Percentiles rank a stretch among this genome's conserved stretches.
phyloP scores from a whole-genome alignment of 2,329 filamentous ascomycete genomes.

The Phyllosticta capitalensis region DNA sequence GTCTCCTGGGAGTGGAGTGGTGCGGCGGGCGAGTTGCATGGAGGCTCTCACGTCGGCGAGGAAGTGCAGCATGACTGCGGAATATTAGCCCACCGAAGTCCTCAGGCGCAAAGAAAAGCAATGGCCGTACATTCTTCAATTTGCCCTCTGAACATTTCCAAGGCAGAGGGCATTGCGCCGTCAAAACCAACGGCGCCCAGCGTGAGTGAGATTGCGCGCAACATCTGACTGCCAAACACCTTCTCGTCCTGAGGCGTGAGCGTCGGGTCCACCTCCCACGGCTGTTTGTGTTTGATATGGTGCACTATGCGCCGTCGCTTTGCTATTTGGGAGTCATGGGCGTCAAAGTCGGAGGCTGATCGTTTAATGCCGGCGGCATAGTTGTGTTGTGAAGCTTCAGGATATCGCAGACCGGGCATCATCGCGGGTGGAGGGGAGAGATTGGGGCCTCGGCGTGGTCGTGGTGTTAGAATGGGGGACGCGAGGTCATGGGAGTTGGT shows the following conservation, averaged over 20 bases:
- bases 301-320: conserved; percentile 29
- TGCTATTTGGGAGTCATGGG: conserved; percentile 13
- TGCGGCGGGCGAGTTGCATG: conserved; percentile 49
- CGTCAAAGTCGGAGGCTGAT: conserved; percentile 9
- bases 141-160: conserved; percentile 46
- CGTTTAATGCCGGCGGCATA: conserved; percentile 26
- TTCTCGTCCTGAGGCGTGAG: conserved; percentile 37
- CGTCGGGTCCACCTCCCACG: conserved; percentile 23
- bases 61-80: conserved; percentile 39
- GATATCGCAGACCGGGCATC: conserved; percentile 10
- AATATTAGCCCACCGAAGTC: neutral
- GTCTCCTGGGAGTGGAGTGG: conserved; percentile 48
- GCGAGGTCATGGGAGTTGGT: neutral
- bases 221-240: conserved; percentile 45
- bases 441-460: neutral
- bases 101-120: neutral
- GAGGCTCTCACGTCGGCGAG: conserved; percentile 45
- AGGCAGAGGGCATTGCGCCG: conserved; percentile 43
- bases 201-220: conserved; percentile 44
- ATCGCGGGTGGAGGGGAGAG: conserved; percentile 2
- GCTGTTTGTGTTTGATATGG: conserved; percentile 26
- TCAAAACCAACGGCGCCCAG: conserved; percentile 47
- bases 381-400: conserved; percentile 4
- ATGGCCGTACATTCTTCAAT: conserved; percentile 49
- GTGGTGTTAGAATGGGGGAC: neutral